Evolutionary conservation across 208 protist genomes (phyloP), one percentile per base, ranked within the genome.

Genomic region (Leishmania turanica): DNA sequence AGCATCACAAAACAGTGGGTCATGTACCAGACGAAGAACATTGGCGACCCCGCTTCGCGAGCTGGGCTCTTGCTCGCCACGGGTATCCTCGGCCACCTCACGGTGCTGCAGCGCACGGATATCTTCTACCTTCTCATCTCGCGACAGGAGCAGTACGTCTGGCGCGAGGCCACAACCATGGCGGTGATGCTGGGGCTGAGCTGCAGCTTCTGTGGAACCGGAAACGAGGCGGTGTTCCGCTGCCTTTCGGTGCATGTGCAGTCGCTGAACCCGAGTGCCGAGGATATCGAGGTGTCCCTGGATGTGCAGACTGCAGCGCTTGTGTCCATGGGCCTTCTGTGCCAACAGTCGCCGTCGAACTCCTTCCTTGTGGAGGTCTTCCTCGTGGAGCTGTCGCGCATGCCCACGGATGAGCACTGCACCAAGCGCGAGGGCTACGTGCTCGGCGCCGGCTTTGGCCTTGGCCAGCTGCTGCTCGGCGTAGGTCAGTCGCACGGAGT

Each of bases 331-430:
- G 94, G 94, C 6, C 69, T 97, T 47, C 86, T 97, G 45, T 91
- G 91, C 77, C 90, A 95, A 81, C 85, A 84, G 65, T 70, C 81
- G 21, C 85, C 89, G 17, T 89, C 87, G 9, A 93, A 95, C 80
- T 75, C 83, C 13, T 96, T 97, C 53, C 87, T 97, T 17, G 90
- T 95, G 17, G 92, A 97, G 66, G 91, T 96, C 73, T 83, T 95
- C 53, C 86, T 96, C n/a, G 86, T 88, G 31, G 91, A 97, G 87
- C 96, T 97, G 75, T 95, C 92, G 53, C 91, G 94, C 27, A 77
- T 95, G 80, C 94, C 94, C 31, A 94, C 94, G 3, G 94, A 97
- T 82, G 94, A 96, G 82, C 94, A 97, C 85, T 97, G 91, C 82
- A 85, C 85, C 49, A 87, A 92, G 83, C 88, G 94, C 42, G 91